Conservation (phyloP, 495 filamentous ascomycete species). For the Cercophora samala region DNA sequence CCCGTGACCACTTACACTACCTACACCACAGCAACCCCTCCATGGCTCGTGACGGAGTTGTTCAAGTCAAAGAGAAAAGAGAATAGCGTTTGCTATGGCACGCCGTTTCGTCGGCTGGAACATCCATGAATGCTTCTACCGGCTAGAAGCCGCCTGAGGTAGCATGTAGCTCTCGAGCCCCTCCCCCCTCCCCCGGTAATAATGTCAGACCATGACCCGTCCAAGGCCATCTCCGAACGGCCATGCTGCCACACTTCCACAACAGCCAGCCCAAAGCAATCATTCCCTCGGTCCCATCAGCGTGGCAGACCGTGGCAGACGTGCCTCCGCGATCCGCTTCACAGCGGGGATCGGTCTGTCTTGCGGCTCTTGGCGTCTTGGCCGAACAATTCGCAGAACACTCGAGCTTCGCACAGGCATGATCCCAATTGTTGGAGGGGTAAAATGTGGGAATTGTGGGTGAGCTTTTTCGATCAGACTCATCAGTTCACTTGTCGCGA, state of each 20-base stretch:
- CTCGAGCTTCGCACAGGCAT: slow-evolving; percentile 7
- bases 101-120: neutral
- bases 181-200: slow-evolving; percentile 20
- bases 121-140: slow-evolving; percentile 6
- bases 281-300: slow-evolving; percentile 24
- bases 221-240: slow-evolving; percentile 15
- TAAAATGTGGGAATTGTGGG: slow-evolving; percentile 6
- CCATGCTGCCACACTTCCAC: neutral
- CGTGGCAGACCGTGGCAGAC: slow-evolving; percentile 27
- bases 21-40: neutral
- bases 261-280: neutral
- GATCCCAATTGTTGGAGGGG: slow-evolving; percentile 13
- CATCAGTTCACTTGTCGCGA: too few species aligned
- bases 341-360: slow-evolving; percentile 20
- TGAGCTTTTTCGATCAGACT: neutral
- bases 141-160: slow-evolving; percentile 8
- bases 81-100: slow-evolving; percentile 8
- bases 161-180: slow-evolving; percentile 15
- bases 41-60: slow-evolving; percentile 1
- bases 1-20: slow-evolving; percentile 17
- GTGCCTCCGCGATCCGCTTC: slow-evolving; percentile 22
- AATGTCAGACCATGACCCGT: slow-evolving; percentile 18
- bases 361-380: slow-evolving; percentile 20
- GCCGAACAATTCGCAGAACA: slow-evolving; percentile 10
- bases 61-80: neutral